phyloP scores from a whole-genome alignment of 2,329 filamentous ascomycete species.

The Epichloe sylvatica region DNA sequence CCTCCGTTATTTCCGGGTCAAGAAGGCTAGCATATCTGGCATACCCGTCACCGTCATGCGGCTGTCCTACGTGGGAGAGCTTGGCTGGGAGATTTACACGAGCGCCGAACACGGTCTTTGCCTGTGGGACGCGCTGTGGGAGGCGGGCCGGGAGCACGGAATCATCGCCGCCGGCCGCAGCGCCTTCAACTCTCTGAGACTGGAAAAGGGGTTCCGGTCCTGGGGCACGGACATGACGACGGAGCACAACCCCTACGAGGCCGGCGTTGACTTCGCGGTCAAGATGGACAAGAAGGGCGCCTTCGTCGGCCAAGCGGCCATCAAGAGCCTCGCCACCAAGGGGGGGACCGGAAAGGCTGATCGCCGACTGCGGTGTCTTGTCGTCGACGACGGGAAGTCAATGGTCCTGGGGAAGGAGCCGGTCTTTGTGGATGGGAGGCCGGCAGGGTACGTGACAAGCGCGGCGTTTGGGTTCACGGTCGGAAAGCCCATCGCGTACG shows the following conservation, averaged over 20 bases:
- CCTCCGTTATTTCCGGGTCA: conserved; percentile 36
- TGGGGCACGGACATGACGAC: conserved; percentile 46
- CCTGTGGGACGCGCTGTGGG: conserved; percentile 44
- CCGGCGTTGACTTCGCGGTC: conserved; percentile 38
- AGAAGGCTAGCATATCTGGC: conserved; percentile 34
- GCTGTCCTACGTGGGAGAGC: conserved; percentile 47
- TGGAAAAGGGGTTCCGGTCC: conserved; percentile 45
- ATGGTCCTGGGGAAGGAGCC: conserved; percentile 50
- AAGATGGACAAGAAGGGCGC: conserved; percentile 27
- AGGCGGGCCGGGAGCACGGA: conserved; percentile 39
- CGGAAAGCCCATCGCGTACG: conserved; percentile 44
- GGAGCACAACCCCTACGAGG: conserved; percentile 47
- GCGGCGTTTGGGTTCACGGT: conserved; percentile 47
- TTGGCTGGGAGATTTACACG: conserved; percentile 49
- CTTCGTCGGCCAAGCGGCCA: conserved; percentile 37
- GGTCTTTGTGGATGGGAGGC: conserved; percentile 33
- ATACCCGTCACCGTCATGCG: conserved; percentile 43
- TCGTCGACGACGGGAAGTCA: conserved; percentile 40
- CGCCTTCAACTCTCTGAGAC: conserved; percentile 42
- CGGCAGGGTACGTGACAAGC: conserved; percentile 44
- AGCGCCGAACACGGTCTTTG: conserved; percentile 43
- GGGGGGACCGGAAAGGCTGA: conserved; percentile 8
- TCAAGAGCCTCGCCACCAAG: conserved; percentile 24
- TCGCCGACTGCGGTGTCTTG: conserved; percentile 33
- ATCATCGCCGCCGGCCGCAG: conserved; percentile 43